Conservation (phyloP, 2,329 filamentous ascomycete genomes). For the Colletotrichum zoysiae region DNA sequence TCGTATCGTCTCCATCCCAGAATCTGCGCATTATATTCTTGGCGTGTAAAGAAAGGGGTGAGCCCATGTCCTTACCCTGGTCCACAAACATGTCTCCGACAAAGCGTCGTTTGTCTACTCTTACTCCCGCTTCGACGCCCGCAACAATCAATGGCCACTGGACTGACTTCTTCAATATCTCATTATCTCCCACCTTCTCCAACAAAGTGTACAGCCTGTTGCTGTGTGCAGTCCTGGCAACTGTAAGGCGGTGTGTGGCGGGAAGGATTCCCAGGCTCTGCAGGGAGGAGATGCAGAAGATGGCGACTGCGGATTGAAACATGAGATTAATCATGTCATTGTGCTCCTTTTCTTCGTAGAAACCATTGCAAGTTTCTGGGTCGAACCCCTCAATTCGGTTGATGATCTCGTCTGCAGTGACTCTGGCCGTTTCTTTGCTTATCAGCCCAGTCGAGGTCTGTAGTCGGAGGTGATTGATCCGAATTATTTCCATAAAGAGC, state of each 20-base stretch:
- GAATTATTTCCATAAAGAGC: slow-evolving; percentile 51
- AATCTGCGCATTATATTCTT: slow-evolving; percentile 50
- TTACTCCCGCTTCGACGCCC: slow-evolving; percentile 48
- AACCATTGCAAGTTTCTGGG: slow-evolving; percentile 47
- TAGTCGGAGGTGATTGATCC: slow-evolving; percentile 52
- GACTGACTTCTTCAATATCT: slow-evolving; percentile 44
- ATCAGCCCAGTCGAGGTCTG: slow-evolving; percentile 38
- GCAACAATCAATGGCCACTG: slow-evolving; percentile 54
- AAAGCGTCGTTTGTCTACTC: slow-evolving; percentile 43
- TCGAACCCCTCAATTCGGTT: slow-evolving; percentile 49
- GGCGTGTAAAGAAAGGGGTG: slow-evolving; percentile 49
- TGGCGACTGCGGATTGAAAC: slow-evolving; percentile 49
- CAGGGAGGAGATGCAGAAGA: slow-evolving; percentile 55
- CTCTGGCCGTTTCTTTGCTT: slow-evolving; percentile 28
- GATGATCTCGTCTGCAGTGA: slow-evolving; percentile 15
- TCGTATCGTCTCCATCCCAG: slow-evolving; percentile 49
- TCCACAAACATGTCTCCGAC: slow-evolving; percentile 46
- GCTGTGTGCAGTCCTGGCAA: slow-evolving; percentile 31
- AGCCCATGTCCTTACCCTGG: slow-evolving; percentile 47
- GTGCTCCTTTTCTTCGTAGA: slow-evolving; percentile 44
- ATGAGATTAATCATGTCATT: slow-evolving; percentile 47
- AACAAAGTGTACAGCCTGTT: slow-evolving; percentile 44
- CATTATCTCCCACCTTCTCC: slow-evolving; percentile 33
- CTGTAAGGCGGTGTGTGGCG: slow-evolving; percentile 33
- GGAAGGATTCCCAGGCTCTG: slow-evolving; percentile 50